phyloP scores from a whole-genome alignment of 2,329 filamentous ascomycete genomes.

The Aspergillus quadricinctus region DNA sequence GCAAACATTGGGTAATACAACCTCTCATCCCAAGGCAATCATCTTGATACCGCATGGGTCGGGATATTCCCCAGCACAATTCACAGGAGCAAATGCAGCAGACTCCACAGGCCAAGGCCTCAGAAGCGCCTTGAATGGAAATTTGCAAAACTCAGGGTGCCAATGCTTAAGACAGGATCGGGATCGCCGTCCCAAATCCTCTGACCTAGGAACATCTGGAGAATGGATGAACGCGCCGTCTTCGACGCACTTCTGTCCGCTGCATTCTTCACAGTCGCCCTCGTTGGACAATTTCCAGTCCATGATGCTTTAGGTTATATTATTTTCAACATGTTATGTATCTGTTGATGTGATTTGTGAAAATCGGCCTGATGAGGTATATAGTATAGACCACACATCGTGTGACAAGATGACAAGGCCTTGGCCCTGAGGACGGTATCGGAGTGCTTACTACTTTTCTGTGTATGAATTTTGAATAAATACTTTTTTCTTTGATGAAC shows the following conservation, averaged over 20 bases:
- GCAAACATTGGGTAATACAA: constrained; percentile 7
- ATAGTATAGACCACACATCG: not conserved
- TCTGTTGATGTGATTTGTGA: not conserved
- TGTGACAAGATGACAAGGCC: not conserved
- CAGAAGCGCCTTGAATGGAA: not conserved
- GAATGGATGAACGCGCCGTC: not conserved
- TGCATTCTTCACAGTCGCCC: constrained; percentile 2
- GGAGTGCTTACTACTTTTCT: not conserved
- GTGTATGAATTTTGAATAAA: not conserved
- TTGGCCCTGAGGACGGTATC: not conserved
- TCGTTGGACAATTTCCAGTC: not conserved
- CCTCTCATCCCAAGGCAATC: constrained; percentile 11
- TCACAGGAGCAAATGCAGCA: not conserved
- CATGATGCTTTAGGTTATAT: constrained; percentile 3
- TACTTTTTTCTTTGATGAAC: too few species aligned
- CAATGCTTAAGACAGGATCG: not conserved
- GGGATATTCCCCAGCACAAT: not conserved
- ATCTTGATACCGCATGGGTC: constrained; percentile 9
- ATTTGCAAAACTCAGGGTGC: not conserved
- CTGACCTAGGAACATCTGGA: not conserved
- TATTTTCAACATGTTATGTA: not conserved
- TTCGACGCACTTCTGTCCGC: constrained; percentile 3
- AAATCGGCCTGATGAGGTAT: not conserved
- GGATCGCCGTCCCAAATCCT: not conserved
- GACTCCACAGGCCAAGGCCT: not conserved